phyloP scores from a whole-genome alignment of 257 asterid species.

The Schizonepeta tenuifolia region DNA sequence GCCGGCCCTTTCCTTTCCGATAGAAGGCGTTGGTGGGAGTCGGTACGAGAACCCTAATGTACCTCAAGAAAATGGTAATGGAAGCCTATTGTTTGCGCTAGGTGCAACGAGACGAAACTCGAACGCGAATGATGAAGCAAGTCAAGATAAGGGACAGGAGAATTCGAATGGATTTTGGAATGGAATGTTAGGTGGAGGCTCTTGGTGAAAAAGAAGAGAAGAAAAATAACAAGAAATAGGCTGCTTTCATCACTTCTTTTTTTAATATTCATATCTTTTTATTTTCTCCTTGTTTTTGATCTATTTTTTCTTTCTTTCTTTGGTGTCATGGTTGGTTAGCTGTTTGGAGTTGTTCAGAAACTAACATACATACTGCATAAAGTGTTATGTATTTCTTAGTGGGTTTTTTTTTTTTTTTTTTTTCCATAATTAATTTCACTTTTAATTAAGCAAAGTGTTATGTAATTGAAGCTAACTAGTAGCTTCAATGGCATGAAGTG shows the following conservation, averaged over 20 bases:
- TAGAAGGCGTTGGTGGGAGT: slow-evolving; percentile 40
- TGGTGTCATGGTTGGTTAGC: slow-evolving; percentile 40
- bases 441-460: not conserved
- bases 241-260: not conserved
- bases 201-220: slow-evolving; percentile 46
- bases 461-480: slow-evolving; percentile 17
- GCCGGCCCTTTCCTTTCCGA: slow-evolving; percentile 49
- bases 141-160: slow-evolving; percentile 52
- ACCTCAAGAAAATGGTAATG: slow-evolving; percentile 41
- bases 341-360: slow-evolving; percentile 43
- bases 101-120: slow-evolving; percentile 50
- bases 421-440: not conserved
- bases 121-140: slow-evolving; percentile 32
- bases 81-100: slow-evolving; percentile 55
- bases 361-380: slow-evolving; percentile 43
- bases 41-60: slow-evolving; percentile 35
- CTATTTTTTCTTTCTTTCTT: slow-evolving; percentile 4
- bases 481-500: slow-evolving; percentile 30
- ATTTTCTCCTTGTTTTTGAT: not conserved
- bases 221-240: slow-evolving; percentile 18
- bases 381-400: slow-evolving; percentile 25
- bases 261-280: not conserved
- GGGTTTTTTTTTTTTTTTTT: not conserved
- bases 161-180: slow-evolving; percentile 70
- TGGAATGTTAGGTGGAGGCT: slow-evolving; percentile 69